Evolutionary conservation across 1,139 yeast genomes (phyloP).

Genomic region (Pichia sp.): DNA sequence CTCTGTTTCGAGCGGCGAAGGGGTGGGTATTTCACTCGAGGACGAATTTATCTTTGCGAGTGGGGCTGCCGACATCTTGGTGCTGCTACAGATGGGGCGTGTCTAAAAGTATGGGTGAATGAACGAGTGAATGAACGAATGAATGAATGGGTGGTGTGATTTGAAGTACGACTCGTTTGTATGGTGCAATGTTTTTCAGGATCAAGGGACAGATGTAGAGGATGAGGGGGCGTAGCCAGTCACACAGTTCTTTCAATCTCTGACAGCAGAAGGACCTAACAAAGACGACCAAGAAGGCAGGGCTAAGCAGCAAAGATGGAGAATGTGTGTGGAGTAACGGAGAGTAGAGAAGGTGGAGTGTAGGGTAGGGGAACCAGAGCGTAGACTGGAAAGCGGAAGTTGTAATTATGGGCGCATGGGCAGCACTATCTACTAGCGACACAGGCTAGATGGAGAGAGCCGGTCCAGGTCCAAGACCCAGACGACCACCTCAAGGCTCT

Average conservation of each 20-base stretch:
- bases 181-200: background rate
- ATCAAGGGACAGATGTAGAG: background rate
- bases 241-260: background rate
- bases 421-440: background rate
- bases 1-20: background rate
- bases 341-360: background rate
- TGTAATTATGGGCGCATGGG: background rate
- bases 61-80: background rate
- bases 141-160: too few relatives aligned
- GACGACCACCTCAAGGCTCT: background rate
- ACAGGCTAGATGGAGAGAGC: background rate
- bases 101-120: too few relatives aligned
- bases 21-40: background rate
- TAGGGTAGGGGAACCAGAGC: background rate
- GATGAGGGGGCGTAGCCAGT: background rate
- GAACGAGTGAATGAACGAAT: background rate
- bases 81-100: background rate
- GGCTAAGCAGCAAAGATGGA: background rate
- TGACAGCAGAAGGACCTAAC: background rate
- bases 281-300: background rate
- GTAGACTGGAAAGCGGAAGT: background rate
- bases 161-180: too few relatives aligned
- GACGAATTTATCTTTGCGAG: background rate
- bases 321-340: too few relatives aligned
- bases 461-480: background rate